phyloP scores from a whole-genome alignment of 1,284 basidiomycete genomes.

The Melampsora medusae region DNA sequence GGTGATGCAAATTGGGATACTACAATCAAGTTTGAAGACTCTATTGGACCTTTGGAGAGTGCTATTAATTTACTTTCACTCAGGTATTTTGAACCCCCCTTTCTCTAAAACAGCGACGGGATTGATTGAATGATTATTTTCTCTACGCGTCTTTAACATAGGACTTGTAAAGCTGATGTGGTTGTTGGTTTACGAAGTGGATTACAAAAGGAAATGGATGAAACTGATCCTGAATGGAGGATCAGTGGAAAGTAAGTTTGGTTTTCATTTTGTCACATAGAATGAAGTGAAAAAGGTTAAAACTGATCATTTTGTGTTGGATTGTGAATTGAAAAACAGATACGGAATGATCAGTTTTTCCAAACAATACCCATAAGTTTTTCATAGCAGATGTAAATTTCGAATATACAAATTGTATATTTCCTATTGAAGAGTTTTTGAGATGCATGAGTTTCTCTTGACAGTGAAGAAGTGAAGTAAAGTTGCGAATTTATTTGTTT shows the following conservation, averaged over 20 bases:
- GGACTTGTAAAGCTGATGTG: conserved; percentile 96
- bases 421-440: too few relatives aligned
- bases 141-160: conserved; percentile 60
- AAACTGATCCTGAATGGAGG: conserved; percentile 71
- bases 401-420: too few relatives aligned
- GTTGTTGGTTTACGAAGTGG: conserved; percentile 73
- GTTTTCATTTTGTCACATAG: not conserved
- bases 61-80: conserved; percentile 28
- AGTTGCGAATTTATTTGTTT: too few relatives aligned
- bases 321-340: too few relatives aligned
- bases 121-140: not conserved
- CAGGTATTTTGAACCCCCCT: conserved; percentile 3
- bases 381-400: too few relatives aligned
- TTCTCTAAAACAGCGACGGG: not conserved
- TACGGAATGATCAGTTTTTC: too few relatives aligned
- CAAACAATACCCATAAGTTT: too few relatives aligned
- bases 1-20: conserved; percentile 86
- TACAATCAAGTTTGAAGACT: conserved; percentile 72
- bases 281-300: too few relatives aligned
- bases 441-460: too few relatives aligned
- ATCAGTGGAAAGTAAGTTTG: conserved; percentile 68
- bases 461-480: too few relatives aligned
- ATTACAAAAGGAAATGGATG: conserved; percentile 67
- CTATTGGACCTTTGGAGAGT: conserved; percentile 64
- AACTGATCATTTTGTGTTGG: too few relatives aligned